phyloP scores from a whole-genome alignment of 2,329 filamentous ascomycete species.

The Colletotrichum simmondsii region DNA sequence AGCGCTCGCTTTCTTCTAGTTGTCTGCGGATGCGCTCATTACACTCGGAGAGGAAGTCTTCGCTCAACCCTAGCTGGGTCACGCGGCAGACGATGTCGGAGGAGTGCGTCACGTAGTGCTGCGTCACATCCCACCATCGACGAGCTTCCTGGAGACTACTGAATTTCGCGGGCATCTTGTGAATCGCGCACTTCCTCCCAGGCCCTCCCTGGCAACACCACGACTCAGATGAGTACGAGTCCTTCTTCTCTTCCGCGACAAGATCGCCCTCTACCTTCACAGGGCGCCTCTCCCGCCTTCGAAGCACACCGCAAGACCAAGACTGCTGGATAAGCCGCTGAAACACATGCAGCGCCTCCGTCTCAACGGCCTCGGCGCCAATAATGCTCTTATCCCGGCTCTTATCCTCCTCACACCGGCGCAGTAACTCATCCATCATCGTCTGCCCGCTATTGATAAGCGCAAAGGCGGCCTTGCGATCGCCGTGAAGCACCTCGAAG shows the following conservation, averaged over 20 bases:
- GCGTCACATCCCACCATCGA: slow-evolving; percentile 43
- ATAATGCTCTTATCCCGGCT: neutral
- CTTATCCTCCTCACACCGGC: neutral
- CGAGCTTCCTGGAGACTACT: slow-evolving; percentile 39
- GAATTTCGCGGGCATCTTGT: slow-evolving; percentile 38
- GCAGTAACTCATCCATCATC: slow-evolving; percentile 48
- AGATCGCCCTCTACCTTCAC: no score
- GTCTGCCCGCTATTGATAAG: slow-evolving; percentile 50
- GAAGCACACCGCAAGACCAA: slow-evolving; percentile 40
- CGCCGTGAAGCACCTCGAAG: slow-evolving; percentile 50
- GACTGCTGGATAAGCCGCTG: slow-evolving; percentile 43
- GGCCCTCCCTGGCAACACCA: slow-evolving; percentile 39
- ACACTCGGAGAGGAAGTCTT: slow-evolving; percentile 14
- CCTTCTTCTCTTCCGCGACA: neutral
- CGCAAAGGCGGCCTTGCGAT: slow-evolving; percentile 45
- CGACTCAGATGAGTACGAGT: neutral
- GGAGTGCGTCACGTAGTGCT: slow-evolving; percentile 41
- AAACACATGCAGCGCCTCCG: slow-evolving; percentile 42
- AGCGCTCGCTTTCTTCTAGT: slow-evolving; percentile 15
- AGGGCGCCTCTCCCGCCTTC: neutral
- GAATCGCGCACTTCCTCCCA: slow-evolving; percentile 16
- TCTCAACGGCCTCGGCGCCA: slow-evolving; percentile 37
- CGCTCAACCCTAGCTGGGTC: slow-evolving; percentile 29
- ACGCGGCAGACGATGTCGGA: slow-evolving; percentile 34
- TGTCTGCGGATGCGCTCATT: slow-evolving; percentile 10